Percentiles rank a stretch among this genome's conserved stretches.
phyloP scores from a whole-genome alignment of 495 filamentous ascomycete species.

The Tuber umbilicatum region DNA sequence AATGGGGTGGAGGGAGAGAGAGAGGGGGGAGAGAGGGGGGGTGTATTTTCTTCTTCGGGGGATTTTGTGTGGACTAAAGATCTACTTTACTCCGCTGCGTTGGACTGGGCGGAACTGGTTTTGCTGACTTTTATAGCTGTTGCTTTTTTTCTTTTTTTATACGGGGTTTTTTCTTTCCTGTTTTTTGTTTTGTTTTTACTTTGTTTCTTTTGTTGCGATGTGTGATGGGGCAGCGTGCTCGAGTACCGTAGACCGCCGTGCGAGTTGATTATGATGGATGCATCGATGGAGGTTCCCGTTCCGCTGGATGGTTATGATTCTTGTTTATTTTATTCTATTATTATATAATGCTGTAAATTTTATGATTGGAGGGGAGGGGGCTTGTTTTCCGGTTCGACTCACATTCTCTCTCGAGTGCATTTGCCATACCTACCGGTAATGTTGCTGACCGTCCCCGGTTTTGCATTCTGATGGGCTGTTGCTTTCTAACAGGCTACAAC shows the following conservation, averaged over 20 bases:
- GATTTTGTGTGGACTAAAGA: not conserved
- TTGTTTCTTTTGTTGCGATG: not conserved
- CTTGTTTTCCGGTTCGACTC: not conserved
- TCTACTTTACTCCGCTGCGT: not conserved
- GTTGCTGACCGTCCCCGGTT: not conserved
- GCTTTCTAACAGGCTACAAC: not conserved
- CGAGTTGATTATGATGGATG: not conserved
- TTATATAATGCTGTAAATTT: not conserved
- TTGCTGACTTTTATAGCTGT: not conserved
- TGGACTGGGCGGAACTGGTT: not conserved
- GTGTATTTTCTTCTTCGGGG: not conserved
- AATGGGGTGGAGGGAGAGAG: not conserved
- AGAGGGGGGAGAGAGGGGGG: not conserved
- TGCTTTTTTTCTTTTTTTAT: not conserved
- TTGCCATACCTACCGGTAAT: slow-evolving; percentile 1
- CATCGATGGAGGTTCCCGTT: not conserved
- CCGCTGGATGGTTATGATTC: not conserved
- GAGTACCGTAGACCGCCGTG: not conserved
- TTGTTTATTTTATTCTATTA: not conserved
- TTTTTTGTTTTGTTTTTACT: not conserved
- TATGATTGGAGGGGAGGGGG: not conserved
- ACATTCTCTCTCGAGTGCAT: not conserved
- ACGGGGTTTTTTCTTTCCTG: too few relatives aligned
- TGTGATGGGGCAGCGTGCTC: not conserved
- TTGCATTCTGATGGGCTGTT: not conserved